Evolutionary conservation across 2,329 filamentous ascomycete species (phyloP).

Genomic region (Teratosphaeria nubilosa): DNA sequence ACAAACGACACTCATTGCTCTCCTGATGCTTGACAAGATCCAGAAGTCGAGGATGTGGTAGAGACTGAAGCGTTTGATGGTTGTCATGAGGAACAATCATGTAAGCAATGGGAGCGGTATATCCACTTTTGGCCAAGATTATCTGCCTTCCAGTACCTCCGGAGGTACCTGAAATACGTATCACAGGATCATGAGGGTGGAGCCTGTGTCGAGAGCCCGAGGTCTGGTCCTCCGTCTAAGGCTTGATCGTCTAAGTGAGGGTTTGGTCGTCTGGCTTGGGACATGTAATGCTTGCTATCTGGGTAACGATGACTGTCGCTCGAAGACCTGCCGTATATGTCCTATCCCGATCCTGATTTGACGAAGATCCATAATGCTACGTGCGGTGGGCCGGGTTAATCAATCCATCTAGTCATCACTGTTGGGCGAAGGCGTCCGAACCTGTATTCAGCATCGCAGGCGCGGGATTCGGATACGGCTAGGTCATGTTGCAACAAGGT

Average conservation of each 20-base stretch:
- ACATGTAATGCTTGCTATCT: not conserved
- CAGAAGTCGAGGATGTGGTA: constrained; percentile 13
- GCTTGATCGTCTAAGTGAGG: not conserved
- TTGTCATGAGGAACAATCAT: constrained; percentile 10
- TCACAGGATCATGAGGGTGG: not conserved
- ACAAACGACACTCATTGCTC: constrained; percentile 18
- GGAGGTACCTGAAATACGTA: not conserved
- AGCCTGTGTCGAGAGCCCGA: not conserved
- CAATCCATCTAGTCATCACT: not conserved
- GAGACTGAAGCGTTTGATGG: constrained; percentile 13
- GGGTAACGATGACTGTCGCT: not conserved
- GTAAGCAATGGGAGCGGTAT: not conserved
- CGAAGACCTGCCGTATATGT: not conserved
- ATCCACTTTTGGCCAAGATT: not conserved
- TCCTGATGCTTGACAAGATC: constrained; percentile 11
- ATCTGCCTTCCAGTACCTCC: not conserved
- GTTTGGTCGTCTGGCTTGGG: not conserved
- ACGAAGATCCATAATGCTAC: not conserved
- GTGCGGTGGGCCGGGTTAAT: not conserved
- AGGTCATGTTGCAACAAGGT: not conserved
- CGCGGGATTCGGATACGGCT: not conserved
- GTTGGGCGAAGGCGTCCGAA: not conserved
- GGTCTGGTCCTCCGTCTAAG: not conserved
- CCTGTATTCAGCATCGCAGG: not conserved
- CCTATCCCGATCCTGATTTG: not conserved